These are phyloP conservation scores for Diutina sp. DNA, from an alignment of 1,139 yeast species.

Conservation along the genomic window DNA sequence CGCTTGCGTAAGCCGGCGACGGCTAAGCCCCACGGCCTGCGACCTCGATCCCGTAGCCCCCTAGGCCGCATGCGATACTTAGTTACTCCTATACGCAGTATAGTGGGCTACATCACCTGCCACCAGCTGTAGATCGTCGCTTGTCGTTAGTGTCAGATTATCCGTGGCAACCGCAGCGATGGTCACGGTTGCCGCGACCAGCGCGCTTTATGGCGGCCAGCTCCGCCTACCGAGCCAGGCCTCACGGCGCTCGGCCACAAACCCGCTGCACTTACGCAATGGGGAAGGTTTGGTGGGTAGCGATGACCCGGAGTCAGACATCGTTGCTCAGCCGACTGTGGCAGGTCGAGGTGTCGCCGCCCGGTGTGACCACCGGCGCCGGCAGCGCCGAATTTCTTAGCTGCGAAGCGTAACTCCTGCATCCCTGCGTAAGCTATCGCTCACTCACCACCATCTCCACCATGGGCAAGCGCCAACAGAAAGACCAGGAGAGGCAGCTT, in stretches of 20 bases:
- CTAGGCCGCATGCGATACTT: background rate
- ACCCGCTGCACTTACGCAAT: no score
- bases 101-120: no score
- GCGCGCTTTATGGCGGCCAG: no score
- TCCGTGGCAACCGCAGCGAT: no score
- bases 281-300: no score
- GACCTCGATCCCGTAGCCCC: background rate
- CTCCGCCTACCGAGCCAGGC: no score
- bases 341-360: background rate
- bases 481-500: slow-evolving; percentile 27
- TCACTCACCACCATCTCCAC: background rate
- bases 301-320: no score
- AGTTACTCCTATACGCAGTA: background rate
- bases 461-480: slow-evolving; percentile 23
- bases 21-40: background rate
- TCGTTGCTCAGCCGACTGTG: background rate
- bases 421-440: background rate
- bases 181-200: no score
- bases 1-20: background rate
- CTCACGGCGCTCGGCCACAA: no score
- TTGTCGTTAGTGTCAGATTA: no score
- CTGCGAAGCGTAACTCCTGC: background rate
- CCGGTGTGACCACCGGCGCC: background rate
- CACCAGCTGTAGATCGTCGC: no score
- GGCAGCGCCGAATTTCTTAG: background rate